Evolutionary conservation across 1,284 basidiomycete species (phyloP).

Genomic region (Pascua guehoae): DNA sequence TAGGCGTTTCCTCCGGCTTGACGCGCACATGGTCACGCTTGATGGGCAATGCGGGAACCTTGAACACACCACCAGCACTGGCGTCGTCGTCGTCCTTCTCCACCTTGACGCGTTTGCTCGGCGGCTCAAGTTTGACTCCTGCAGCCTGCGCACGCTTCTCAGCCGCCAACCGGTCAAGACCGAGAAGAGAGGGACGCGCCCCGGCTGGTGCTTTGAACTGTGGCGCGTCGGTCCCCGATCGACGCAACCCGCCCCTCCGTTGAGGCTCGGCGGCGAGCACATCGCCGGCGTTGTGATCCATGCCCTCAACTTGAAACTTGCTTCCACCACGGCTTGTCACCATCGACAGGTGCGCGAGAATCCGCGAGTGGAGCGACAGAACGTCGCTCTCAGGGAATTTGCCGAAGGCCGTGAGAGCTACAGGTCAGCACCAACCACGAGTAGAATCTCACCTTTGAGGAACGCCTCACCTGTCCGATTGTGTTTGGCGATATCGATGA

Average conservation of each 20-base stretch:
- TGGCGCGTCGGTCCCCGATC: constrained; percentile 68
- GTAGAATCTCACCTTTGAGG: constrained; percentile 54
- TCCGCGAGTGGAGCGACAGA: constrained; percentile 58
- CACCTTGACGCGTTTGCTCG: constrained; percentile 63
- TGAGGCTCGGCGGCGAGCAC: constrained; percentile 72
- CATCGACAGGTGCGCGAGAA: constrained; percentile 59
- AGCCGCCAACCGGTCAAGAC: constrained; percentile 78
- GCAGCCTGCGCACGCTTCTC: constrained; percentile 69
- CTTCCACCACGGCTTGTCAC: not conserved
- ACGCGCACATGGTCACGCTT: constrained; percentile 63
- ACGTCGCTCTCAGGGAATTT: constrained; percentile 70
- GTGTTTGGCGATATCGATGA: constrained; percentile 72
- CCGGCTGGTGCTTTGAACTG: constrained; percentile 70
- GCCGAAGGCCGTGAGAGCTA: constrained; percentile 76
- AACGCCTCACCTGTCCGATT: constrained; percentile 63
- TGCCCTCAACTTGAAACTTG: constrained; percentile 54
- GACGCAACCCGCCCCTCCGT: constrained; percentile 71
- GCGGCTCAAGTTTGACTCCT: constrained; percentile 51
- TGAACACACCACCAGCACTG: constrained; percentile 63
- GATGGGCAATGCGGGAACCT: constrained; percentile 68
- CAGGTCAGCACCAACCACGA: constrained; percentile 6
- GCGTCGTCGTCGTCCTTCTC: constrained; percentile 53
- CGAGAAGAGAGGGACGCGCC: constrained; percentile 70
- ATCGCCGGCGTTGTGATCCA: constrained; percentile 73
- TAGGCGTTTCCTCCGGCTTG: constrained; percentile 82